Evolutionary conservation across 73 alveolate genomes (phyloP).

Genomic region (Paramecium sexaurelia): DNA sequence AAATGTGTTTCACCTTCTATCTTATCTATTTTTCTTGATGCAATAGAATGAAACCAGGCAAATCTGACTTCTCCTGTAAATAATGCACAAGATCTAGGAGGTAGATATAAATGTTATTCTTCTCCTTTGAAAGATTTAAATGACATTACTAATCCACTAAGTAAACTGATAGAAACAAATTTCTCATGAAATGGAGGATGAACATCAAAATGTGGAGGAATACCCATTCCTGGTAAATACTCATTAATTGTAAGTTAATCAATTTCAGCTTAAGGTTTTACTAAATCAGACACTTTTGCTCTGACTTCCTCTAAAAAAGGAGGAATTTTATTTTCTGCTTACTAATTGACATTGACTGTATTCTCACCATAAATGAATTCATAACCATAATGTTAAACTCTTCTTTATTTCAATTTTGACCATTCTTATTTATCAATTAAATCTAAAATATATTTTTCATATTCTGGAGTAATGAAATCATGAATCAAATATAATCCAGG

Average conservation of each 20-base stretch:
- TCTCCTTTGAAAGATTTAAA: conserved; percentile 76
- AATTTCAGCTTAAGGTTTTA: conserved; percentile 51
- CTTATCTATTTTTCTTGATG: conserved; percentile 81
- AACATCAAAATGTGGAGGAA: conserved; percentile 88
- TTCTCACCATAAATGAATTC: conserved; percentile 85
- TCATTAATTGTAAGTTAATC: conserved; percentile 80
- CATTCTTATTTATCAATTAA: conserved; percentile 73
- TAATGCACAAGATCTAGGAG: conserved; percentile 75
- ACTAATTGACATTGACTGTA: conserved; percentile 49
- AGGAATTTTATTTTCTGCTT: conserved; percentile 42
- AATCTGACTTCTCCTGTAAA: conserved; percentile 83
- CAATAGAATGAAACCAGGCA: conserved; percentile 82
- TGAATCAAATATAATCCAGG: conserved; percentile 79
- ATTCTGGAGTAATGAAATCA: conserved; percentile 80
- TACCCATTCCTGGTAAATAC: conserved; percentile 86
- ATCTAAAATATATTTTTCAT: conserved; percentile 71
- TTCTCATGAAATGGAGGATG: conserved; percentile 88
- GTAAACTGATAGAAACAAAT: conserved; percentile 71
- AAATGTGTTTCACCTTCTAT: conserved; percentile 75
- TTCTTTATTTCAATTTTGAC: conserved; percentile 75
- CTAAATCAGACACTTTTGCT: conserved; percentile 53
- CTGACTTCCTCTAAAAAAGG: conserved; percentile 60
- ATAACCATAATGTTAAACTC: conserved; percentile 89
- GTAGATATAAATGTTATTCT: conserved; percentile 72
- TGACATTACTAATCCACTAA: conserved; percentile 79